phyloP scores from a whole-genome alignment of 192 early-diverging fungal genomes.

The Gaertneriomyces semiglobifer region DNA sequence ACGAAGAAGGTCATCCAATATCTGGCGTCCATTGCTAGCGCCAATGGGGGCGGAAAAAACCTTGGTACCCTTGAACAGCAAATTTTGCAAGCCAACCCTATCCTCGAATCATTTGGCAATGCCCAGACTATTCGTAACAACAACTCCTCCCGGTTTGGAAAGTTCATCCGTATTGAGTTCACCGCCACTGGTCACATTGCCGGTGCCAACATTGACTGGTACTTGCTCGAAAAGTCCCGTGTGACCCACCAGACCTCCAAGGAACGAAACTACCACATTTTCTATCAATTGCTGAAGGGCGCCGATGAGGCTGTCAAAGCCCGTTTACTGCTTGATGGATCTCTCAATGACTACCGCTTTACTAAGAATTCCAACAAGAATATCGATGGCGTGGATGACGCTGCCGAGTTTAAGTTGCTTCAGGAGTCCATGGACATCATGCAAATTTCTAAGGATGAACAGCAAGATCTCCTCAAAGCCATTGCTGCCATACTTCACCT shows the following conservation, averaged over 20 bases:
- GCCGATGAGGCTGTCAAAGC: constrained; percentile 71
- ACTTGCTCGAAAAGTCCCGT: constrained; percentile 95
- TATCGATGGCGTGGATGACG: constrained; percentile 93
- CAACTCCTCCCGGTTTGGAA: constrained; percentile 98
- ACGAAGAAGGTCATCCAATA: constrained; percentile 99
- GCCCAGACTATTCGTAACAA: constrained; percentile 98
- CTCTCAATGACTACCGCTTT: constrained; percentile 76
- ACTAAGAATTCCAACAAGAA: constrained; percentile 77
- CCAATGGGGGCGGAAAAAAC: constrained; percentile 42
- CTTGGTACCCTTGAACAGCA: constrained; percentile 75
- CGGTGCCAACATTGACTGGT: constrained; percentile 96
- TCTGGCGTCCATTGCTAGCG: constrained; percentile 80
- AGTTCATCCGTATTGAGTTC: constrained; percentile 99
- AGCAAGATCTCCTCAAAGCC: constrained; percentile 74
- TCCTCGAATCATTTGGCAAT: constrained; percentile 97
- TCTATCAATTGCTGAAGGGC: constrained; percentile 96
- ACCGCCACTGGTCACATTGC: constrained; percentile 79
- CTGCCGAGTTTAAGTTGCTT: constrained; percentile 71
- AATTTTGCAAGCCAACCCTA: constrained; percentile 95
- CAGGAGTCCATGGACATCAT: constrained; percentile 80
- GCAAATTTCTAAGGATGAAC: constrained; percentile 72
- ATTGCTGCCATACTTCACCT: constrained; percentile 87
- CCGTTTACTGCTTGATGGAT: constrained; percentile 70
- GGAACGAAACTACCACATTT: constrained; percentile 96
- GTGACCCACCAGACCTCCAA: constrained; percentile 88